Base-by-base conservation (phyloP, 805 yeast species). In the Isabelozyma gotoi region DNA sequence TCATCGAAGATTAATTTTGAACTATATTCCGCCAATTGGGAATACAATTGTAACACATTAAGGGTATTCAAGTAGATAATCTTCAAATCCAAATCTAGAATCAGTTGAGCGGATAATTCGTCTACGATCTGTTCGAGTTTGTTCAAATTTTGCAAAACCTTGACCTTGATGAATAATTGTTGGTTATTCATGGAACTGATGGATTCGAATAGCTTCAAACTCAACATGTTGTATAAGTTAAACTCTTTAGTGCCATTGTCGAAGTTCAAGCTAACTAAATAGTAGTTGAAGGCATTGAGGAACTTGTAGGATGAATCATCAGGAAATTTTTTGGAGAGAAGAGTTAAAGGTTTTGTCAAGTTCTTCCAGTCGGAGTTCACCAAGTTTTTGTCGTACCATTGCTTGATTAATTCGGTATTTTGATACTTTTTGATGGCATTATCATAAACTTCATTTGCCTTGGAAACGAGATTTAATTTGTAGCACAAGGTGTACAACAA, bases 71-170 rank as follows among this genome's bases (percentile, higher is more conserved):
- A 52, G 46, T 78, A 72, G 16, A 80, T 62, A 27, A 84, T 63
- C 45, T 80, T 79, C 42, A 88, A 68, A 39, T 87, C 89, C 42
- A 91, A 67, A 55, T 87, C 86, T 44, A 74, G 63, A 32, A 66
- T 60, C 42, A 64, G 61, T 39, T 48, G 40, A 24, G 55, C 45
- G 43, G 77, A 50, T 37, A 69, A 74, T 0, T 51, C 48, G 6
- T 49, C 50, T 4, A 52, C 48, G 2, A 73, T 59, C 36, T 71
- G 71, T 0, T 59, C 60, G 8, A 59, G 47, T 16, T 73, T 63
- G 0, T 65, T 65, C 33, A 52, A 59, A 36, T 66, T 50, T 36
- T 67, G 60, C 46, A 82, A 61, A 2, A 87, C 71, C 34, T 72
- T 65, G 2, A 80, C 81, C 44, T 74, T 74, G 2, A 88, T 78